phyloP scores from a whole-genome alignment of 768 basidiomycete genomes.

The Favolaschia claudopus region DNA sequence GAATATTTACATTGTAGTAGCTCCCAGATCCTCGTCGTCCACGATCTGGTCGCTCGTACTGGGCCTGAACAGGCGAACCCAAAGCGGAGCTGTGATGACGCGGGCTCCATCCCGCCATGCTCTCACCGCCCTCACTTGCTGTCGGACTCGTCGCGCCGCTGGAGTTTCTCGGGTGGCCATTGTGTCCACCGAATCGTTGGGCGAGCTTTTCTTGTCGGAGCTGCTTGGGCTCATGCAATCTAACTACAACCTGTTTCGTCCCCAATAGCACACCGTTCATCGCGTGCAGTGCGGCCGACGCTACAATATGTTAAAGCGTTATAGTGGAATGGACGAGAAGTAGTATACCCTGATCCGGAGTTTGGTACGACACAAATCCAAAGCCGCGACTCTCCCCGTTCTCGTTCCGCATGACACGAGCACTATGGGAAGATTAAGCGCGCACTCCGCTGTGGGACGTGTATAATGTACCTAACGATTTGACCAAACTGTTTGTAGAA shows the following conservation, averaged over 20 bases:
- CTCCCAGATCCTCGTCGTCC: conserved; percentile 84
- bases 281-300: conserved; percentile 72
- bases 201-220: conserved; percentile 90
- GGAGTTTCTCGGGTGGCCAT: conserved; percentile 80
- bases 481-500: conserved; percentile 71
- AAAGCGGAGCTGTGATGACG: conserved; percentile 60
- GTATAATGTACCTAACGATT: conserved; percentile 76
- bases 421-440: conserved; percentile 53
- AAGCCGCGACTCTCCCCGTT: conserved; percentile 83
- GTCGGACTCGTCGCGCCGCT: conserved; percentile 90
- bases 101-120: conserved; percentile 79
- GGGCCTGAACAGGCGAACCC: conserved; percentile 61
- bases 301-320: conserved; percentile 44
- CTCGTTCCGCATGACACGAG: conserved; percentile 92
- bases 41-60: conserved; percentile 67
- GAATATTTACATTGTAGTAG: conserved; percentile 76
- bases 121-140: conserved; percentile 82
- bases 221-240: conserved; percentile 91
- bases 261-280: conserved; percentile 85
- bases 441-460: not conserved
- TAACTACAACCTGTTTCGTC: conserved; percentile 81
- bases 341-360: conserved; percentile 76
- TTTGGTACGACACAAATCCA: conserved; percentile 89
- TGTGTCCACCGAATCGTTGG: conserved; percentile 74
- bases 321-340: not conserved